Evolutionary conservation across 805 yeast species (phyloP).

Genomic region (Yarrowia deformans): DNA sequence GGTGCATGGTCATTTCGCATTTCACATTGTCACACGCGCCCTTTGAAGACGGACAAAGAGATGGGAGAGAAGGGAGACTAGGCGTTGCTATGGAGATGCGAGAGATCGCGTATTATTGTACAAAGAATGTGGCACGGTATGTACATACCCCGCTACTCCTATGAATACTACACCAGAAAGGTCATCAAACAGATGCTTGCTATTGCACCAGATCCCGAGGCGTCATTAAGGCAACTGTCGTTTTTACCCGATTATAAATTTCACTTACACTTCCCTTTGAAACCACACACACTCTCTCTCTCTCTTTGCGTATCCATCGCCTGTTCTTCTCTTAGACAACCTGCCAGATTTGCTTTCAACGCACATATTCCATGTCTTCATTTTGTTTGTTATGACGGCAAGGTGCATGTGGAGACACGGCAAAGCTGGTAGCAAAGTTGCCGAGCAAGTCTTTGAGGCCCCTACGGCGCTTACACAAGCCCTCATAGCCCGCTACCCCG

Average conservation of each 20-base stretch:
- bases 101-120: too few relatives aligned
- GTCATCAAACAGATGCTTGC: not conserved
- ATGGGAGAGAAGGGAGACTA: constrained; percentile 5
- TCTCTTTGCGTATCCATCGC: too few relatives aligned
- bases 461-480: not conserved
- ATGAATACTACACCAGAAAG: too few relatives aligned
- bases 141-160: too few relatives aligned
- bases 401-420: not conserved
- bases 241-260: not conserved
- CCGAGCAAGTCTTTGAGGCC: not conserved
- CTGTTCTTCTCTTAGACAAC: too few relatives aligned
- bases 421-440: not conserved
- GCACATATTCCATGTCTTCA: constrained; percentile 19
- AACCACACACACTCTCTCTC: too few relatives aligned
- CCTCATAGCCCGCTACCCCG: not conserved
- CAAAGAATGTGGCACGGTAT: too few relatives aligned
- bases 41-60: not conserved
- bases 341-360: constrained; percentile 31
- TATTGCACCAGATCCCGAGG: not conserved
- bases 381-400: constrained; percentile 22
- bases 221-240: not conserved
- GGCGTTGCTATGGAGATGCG: constrained; percentile 12
- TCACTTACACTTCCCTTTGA: constrained; percentile 2
- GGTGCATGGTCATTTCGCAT: not conserved
- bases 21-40: constrained; percentile 2